Conservation (phyloP, 495 filamentous ascomycete genomes). For the Glarea lozoyensis region DNA sequence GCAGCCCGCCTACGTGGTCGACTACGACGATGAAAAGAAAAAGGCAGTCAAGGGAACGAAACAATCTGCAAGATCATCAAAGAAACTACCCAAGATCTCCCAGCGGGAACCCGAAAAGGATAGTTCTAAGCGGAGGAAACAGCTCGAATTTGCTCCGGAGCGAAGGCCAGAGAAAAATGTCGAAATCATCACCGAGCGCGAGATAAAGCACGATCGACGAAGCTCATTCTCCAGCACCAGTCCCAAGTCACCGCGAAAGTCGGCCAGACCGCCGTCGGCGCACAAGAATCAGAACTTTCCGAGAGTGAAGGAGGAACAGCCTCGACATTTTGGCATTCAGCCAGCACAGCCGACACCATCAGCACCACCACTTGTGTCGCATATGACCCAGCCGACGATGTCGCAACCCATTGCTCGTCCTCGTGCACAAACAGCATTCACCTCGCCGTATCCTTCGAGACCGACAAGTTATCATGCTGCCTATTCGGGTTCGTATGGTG, state of each 20-base stretch:
- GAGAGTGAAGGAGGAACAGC: slow-evolving; percentile 6
- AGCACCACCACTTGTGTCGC: slow-evolving; percentile 7
- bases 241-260: slow-evolving; percentile 12
- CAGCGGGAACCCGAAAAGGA: slow-evolving; percentile 3
- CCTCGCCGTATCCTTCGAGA: slow-evolving; percentile 9
- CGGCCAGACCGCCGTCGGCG: slow-evolving; percentile 8
- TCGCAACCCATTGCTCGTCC: slow-evolving; percentile 9
- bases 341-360: neutral
- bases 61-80: slow-evolving; percentile 23
- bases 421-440: slow-evolving; percentile 10
- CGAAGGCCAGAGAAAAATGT: slow-evolving; percentile 1
- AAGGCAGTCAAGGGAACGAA: slow-evolving; percentile 29
- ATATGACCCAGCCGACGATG: slow-evolving; percentile 1
- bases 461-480: slow-evolving; percentile 15
- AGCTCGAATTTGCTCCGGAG: neutral
- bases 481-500: neutral
- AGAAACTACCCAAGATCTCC: slow-evolving; percentile 11
- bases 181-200: slow-evolving; percentile 1
- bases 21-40: slow-evolving; percentile 37
- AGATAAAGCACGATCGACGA: slow-evolving; percentile 3
- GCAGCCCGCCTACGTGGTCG: slow-evolving; percentile 34
- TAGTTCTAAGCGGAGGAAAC: slow-evolving; percentile 1
- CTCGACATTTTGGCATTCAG: slow-evolving; percentile 13
- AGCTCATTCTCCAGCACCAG: slow-evolving; percentile 11
- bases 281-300: slow-evolving; percentile 9